These are phyloP conservation scores for Claviceps sp. DNA, from an alignment of 2,329 filamentous ascomycete species.

Conservation along the genomic window DNA sequence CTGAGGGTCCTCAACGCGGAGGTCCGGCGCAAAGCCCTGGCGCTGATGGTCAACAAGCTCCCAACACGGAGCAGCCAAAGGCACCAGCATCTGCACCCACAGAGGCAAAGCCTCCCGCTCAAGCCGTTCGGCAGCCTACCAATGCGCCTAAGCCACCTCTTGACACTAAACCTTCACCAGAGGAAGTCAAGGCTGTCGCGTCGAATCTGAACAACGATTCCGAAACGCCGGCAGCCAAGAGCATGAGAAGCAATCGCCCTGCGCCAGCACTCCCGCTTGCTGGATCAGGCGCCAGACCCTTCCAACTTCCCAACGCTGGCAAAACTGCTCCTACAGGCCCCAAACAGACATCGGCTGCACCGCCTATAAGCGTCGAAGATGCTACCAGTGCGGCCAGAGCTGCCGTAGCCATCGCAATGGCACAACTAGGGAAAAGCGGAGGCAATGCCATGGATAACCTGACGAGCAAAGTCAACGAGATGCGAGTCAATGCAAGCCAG, in stretches of 20 bases:
- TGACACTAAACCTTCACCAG: constrained; percentile 51
- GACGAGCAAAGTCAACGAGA: constrained; percentile 62
- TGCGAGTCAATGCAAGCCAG: constrained; percentile 50
- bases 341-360: constrained; percentile 24
- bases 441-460: constrained; percentile 53
- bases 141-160: constrained; percentile 49
- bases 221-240: constrained; percentile 22
- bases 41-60: constrained; percentile 32
- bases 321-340: constrained; percentile 18
- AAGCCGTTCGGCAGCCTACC: constrained; percentile 32
- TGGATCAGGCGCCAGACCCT: constrained; percentile 27
- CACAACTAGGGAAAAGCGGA: constrained; percentile 42
- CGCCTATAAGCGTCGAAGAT: constrained; percentile 37
- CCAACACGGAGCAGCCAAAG: constrained; percentile 34
- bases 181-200: constrained; percentile 29
- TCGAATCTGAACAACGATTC: constrained; percentile 26
- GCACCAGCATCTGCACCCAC: constrained; percentile 31
- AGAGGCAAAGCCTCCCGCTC: constrained; percentile 39
- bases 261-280: constrained; percentile 54
- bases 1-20: constrained; percentile 41
- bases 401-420: constrained; percentile 70
- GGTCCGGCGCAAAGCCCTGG: constrained; percentile 27
- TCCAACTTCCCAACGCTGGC: constrained; percentile 18
- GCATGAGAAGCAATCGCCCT: constrained; percentile 32
- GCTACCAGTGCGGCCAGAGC: constrained; percentile 63